These are phyloP conservation scores for Schwanniomyces vanrijiae DNA, from an alignment of 805 yeast genomes.

Conservation along the genomic window DNA sequence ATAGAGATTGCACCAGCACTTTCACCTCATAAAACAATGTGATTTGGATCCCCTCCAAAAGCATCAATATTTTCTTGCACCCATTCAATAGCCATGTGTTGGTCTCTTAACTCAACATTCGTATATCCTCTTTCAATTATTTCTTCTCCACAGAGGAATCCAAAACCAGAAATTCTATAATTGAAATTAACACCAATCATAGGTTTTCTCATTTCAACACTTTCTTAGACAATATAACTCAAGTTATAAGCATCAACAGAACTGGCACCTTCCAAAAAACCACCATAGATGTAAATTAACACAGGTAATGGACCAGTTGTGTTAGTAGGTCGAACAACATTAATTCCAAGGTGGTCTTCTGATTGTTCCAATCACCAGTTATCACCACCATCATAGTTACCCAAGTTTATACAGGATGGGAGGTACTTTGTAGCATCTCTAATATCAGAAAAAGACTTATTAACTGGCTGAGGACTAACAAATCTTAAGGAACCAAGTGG, in stretches of 20 bases:
- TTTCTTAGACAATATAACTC: conserved; percentile 2
- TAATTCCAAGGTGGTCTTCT: conserved; percentile 29
- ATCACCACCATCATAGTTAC: conserved; percentile 6
- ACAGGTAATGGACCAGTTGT: conserved; percentile 21
- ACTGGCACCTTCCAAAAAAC: conserved; percentile 21
- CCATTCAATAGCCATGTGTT: conserved; percentile 48
- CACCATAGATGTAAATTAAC: conserved; percentile 34
- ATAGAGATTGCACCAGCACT: conserved; percentile 33
- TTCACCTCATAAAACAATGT: conserved; percentile 45
- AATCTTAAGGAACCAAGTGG: conserved; percentile 23
- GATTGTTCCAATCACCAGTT: conserved; percentile 11
- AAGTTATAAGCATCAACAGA: conserved; percentile 2
- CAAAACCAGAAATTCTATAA: conserved; percentile 36
- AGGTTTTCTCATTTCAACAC: conserved; percentile 15
- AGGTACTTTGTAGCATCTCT: conserved; percentile 17
- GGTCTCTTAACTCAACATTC: conserved; percentile 49
- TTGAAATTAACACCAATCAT: conserved; percentile 34
- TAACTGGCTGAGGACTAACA: conserved; percentile 15
- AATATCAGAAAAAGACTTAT: conserved; percentile 10
- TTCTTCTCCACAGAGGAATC: conserved; percentile 29
- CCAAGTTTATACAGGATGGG: conserved; percentile 14
- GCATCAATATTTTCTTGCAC: conserved; percentile 36
- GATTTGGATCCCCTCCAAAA: conserved; percentile 49
- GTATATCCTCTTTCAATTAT: conserved; percentile 15
- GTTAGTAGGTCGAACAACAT: conserved; percentile 19